Base-by-base conservation (phyloP, 2,329 filamentous ascomycete genomes). In the Blastomyces emzantsi region DNA sequence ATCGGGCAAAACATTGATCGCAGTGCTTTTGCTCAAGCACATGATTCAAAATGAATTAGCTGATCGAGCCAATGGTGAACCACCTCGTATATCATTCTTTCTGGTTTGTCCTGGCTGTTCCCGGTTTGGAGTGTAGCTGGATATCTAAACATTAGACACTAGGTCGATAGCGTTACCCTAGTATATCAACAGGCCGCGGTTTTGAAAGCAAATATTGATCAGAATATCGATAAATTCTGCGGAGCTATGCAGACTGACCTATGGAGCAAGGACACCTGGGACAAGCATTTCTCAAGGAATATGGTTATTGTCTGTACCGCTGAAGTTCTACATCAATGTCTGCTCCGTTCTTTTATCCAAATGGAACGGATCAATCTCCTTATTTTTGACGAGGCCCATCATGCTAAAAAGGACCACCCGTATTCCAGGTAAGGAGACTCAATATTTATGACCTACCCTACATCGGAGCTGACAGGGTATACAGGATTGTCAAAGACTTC, bases 311-410 rank as follows among this genome's bases (percentile, higher is more conserved):
- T 97, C 6, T 97, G 92, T 76, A 97, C 94, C 0, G 92, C 92
- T 0, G 92, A 94, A 69, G 88, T 97, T 2, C 81, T 97, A 4
- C 82, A 89, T 45, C 85, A 90, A 66, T 91, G 89, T 69, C 82
- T 99, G 2, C 83, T 87, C 67, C 88, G 89, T 69, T 88, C 89
- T 0, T 95, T 91, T 74, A 83, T 97, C 64, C 83, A 76, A 11
- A 96, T 99, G 78, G 79, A 85, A 22, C 85, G 89, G 69, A 91
- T 97, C 74, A 97, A 93, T 70, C 82, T 99, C 1, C 80, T 99
- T 47, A 87, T 97, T 65, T 96, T 99, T 68, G 94, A 99, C 70
- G 94, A 99, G 75, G 94, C 92, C 6, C 94, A 99, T 70, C 94
- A 97, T 71, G 87, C 93, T 0, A 99, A 99, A 76, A 95, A 93